Evolutionary conservation across 345 rosid species (phyloP), one percentile per base, ranked within the genome.

Genomic region (Anacardium occidentale): DNA sequence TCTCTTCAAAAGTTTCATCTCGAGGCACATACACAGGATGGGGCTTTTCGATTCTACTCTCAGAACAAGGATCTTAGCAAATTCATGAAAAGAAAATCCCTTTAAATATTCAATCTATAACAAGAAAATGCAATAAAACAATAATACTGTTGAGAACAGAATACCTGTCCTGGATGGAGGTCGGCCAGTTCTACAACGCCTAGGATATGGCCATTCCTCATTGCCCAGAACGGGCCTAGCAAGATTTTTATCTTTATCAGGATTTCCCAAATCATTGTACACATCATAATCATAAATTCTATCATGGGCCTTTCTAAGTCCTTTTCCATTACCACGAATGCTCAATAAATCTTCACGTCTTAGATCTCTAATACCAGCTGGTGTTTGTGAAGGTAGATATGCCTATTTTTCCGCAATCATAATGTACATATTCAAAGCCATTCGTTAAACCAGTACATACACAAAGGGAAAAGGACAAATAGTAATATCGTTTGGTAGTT

Each of bases 1-100:
- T 86, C 81, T 94, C 98, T 81, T 90, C 99, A n/a, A 95, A 95
- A 26, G 85, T 87, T 82, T 95, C 99, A 40, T 92, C 98, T 25
- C 98, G 81, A 29, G 98, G 99, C 40, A 95, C 98, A 59, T 92
- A 95, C 10, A 92, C 91, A 4, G 94, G 92, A 52, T 85, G 88
- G 24, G 94, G 91, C 81, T 92, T 92, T 57, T 88, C 96, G 1
- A 90, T 85, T 83, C 96, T 84, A 76, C 88, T 88, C 84, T 95
- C 98, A 56, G 65, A 85, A 4, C 59, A 85, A 10, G 85, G 88
- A 74, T 90, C 99, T 92, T 65, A 58, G 54, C 50, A 32, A 52
- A 71, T 54, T 52, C 25, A 57, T 48, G 14, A 69, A 22, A 1
- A 37, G n/a, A 26, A 37, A 13, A 21, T 4, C 40, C 34, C 34